Base-by-base conservation (phyloP, 768 basidiomycete genomes). In the Mycena polygramma region DNA sequence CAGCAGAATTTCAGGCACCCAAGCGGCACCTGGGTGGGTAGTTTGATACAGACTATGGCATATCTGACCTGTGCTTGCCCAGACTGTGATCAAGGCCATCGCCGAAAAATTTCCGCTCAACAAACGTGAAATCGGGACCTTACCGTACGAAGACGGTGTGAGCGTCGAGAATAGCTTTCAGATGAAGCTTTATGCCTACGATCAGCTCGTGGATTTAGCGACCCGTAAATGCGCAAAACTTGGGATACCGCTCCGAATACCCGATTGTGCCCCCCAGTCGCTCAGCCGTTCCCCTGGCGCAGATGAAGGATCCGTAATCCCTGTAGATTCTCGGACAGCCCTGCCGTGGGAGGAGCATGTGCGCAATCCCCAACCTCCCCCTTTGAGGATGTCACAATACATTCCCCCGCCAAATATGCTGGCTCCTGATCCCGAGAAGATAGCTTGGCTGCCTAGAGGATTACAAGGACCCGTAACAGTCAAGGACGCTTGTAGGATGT, bases 401-500 rank as follows among this genome's bases (percentile, higher is more conserved):
- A 52, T 55, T 15, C 41, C 15, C 17, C 68, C 60, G 15, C 39
- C 45, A 2, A 3, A 43, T 6, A 39, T 55, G 10, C 48, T 13
- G 13, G 41, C 7, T 3, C 54, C 68, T 24, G 61, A 63, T n/a
- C 61, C 68, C 14, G 53, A 51, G 5, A 6, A 35, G 0, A 69
- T 69, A 30, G n/a, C n/a, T n/a, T n/a, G n/a, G n/a, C n/a, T n/a
- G n/a, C n/a, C n/a, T n/a, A n/a, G n/a, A n/a, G n/a, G n/a, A n/a
- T n/a, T n/a, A n/a, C n/a, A n/a, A 15, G 58, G 66, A 9, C 37
- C 66, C 17, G 66, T 68, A 7, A 46, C 58, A 39, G 52, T 68
- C 20, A 19, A 48, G 10, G 66, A 68, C 22, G 66, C 66, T 14
- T 68, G 66, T 52, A 61, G 66, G 48, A 43, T 68, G 39, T 68